Evolutionary conservation across 2,329 filamentous ascomycete genomes (phyloP).

Genomic region (Pestalotiopsis sp.): DNA sequence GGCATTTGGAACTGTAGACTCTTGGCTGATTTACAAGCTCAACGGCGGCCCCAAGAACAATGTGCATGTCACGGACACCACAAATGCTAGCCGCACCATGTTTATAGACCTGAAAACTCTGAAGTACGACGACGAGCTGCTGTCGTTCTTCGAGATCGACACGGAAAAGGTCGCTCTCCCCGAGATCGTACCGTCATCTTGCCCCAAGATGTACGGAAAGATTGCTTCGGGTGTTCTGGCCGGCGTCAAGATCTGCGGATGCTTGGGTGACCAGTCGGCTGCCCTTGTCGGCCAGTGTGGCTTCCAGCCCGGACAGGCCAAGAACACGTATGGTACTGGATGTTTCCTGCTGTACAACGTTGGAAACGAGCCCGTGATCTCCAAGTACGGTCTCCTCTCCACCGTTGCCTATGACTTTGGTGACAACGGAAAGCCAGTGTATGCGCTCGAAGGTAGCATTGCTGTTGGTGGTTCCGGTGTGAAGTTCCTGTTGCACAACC

Average conservation of each 20-base stretch:
- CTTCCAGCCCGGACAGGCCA: slow-evolving; percentile 79
- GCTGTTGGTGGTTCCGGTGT: slow-evolving; percentile 81
- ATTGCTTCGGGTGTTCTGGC: slow-evolving; percentile 67
- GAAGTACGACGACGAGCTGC: slow-evolving; percentile 75
- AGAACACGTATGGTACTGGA: slow-evolving; percentile 90
- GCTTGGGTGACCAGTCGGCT: slow-evolving; percentile 83
- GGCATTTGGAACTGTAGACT: slow-evolving; percentile 85
- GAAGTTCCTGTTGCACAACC: slow-evolving; percentile 70
- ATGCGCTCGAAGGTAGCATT: slow-evolving; percentile 83
- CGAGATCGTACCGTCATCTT: slow-evolving; percentile 82
- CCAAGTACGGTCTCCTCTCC: slow-evolving; percentile 78
- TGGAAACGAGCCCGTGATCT: slow-evolving; percentile 82
- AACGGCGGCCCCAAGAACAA: slow-evolving; percentile 70
- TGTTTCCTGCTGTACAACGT: slow-evolving; percentile 92
- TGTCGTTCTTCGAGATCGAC: slow-evolving; percentile 78
- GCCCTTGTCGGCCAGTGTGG: slow-evolving; percentile 85
- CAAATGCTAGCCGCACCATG: slow-evolving; percentile 90
- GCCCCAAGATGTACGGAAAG: slow-evolving; percentile 71
- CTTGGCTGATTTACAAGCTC: slow-evolving; percentile 84
- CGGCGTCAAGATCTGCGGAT: slow-evolving; percentile 78
- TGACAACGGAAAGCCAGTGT: slow-evolving; percentile 61
- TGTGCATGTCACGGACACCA: slow-evolving; percentile 81
- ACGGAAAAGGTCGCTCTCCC: slow-evolving; percentile 72
- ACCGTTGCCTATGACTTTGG: slow-evolving; percentile 87
- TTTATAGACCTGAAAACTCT: slow-evolving; percentile 87